Conservation (phyloP, 2,329 filamentous ascomycete species). For the Cadophora gregata region DNA sequence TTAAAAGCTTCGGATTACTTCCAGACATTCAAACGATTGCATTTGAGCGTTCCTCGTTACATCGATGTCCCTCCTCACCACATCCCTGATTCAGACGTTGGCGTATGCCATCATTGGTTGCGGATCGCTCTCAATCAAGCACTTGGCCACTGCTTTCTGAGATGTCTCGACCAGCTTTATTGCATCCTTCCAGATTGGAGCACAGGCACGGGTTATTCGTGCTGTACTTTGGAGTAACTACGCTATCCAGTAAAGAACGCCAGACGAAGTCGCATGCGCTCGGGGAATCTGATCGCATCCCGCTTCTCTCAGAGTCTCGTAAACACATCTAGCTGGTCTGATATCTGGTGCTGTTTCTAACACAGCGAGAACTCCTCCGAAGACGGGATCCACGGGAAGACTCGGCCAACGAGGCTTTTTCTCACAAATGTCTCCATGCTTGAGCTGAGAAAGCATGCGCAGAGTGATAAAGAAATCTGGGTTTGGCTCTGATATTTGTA, state of each 20-base stretch:
- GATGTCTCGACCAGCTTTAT: constrained; percentile 36
- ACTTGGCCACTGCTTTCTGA: constrained; percentile 41
- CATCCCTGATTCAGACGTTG: constrained; percentile 38
- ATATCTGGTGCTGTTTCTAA: constrained; percentile 29
- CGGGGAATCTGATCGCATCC: constrained; percentile 30
- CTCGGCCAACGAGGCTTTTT: constrained; percentile 27
- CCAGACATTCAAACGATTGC: constrained; percentile 34
- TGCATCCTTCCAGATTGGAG: constrained; percentile 13
- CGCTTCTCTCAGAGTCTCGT: constrained; percentile 11
- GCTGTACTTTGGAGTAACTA: too few species aligned
- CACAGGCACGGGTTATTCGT: constrained; percentile 29
- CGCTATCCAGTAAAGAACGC: too few species aligned
- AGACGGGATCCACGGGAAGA: constrained; percentile 35
- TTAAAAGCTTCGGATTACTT: constrained; percentile 23
- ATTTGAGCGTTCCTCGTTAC: constrained; percentile 29
- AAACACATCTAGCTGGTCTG: constrained; percentile 19
- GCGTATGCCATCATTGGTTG: constrained; percentile 42
- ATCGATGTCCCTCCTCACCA: constrained; percentile 35
- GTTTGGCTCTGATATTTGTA: constrained; percentile 18
- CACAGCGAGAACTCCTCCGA: constrained; percentile 33
- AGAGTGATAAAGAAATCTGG: background rate
- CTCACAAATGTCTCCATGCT: constrained; percentile 23
- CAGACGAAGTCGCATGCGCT: constrained; percentile 36
- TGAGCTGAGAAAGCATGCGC: background rate
- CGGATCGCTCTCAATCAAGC: constrained; percentile 38